Base-by-base conservation (phyloP, 345 rosid genomes). In the Aquilaria malaccensis region DNA sequence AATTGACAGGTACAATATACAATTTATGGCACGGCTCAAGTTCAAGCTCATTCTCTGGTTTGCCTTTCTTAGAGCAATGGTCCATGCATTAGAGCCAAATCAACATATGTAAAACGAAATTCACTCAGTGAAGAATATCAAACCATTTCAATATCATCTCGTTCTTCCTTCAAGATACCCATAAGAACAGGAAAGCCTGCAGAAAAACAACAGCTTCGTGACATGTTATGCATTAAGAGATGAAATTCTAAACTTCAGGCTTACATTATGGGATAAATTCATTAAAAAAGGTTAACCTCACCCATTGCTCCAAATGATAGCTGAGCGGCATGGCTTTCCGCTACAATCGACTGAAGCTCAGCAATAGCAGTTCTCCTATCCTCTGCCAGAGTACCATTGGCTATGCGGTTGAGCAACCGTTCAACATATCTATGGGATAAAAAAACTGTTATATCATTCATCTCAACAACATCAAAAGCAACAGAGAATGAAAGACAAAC, bases 121-220 rank as follows among this genome's bases (percentile, higher is more conserved):
- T 47, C 43, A 37, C 0, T 4, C 2, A 37, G 7, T 37, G 58
- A 11, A 32, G 57, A 68, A 59, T 71, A 7, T 15, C 37, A 60
- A 58, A 94, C 99, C 97, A 90, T 85, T 79, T 90, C 99, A 67
- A 85, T 78, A 71, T 86, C 97, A 73, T 91, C 96, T 55, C 87
- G 79, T 62, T 94, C 96, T 62, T 91, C 93, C 83, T 79, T 91
- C 67, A 94, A 72, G 61, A 94, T 83, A 70, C 85, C 77, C 80
- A 86, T 59, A 51, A 95, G 80, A 52, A 95, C 85, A 67, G 99
- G 97, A 80, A 91, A 88, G 54, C 99, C 99, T 95, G 93, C 70
- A 79, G 51, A 41, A 45, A 71, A 29, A 60, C 11, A 70, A 67
- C 51, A 10, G 31, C 48, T 7, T 56, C 7, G 5, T 37, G 4